Base-by-base conservation (phyloP, 805 yeast species). In the Yueomyces sinensis region DNA sequence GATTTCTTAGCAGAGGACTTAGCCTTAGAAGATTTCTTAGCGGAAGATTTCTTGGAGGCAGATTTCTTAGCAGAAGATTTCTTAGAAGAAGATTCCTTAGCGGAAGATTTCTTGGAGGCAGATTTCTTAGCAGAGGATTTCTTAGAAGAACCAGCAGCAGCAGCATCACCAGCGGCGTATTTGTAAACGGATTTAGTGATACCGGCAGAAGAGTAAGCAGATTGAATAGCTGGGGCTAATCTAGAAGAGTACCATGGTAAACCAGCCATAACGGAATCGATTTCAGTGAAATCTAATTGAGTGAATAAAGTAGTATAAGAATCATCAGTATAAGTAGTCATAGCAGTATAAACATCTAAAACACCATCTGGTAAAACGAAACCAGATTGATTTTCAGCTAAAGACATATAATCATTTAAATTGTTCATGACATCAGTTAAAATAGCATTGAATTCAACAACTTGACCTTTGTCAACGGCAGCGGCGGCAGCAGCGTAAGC, bases 171-270 rank as follows among this genome's bases (percentile, higher is more conserved):
- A 20, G 39, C 34, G 11, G 22, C 38, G 15, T 25, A 25, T 6
- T 25, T 25, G 28, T 25, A 25, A n/a, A 25, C 15, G 14, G 28
- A 25, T 7, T 25, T 30, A 34, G 43, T 32, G 35, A 39, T 32
- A 36, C 40, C 32, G 32, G 40, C 39, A 29, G 41, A 37, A 29
- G 35, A 27, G 29, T 43, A 27, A 36, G 42, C 46, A 31, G 46
- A 36, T 7, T 41, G 32, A 22, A 47, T 38, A 20, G 34, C 43
- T 28, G 53, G 43, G 15, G 37, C 39, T 29, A 54, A 34, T 43
- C 58, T 52, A 20, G 50, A 36, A 17, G 52, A 40, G 42, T 52
- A 59, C 62, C 62, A 59, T 45, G 63, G 61, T 29, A 59, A 39
- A 20, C 48, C 54, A 13, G 56, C 43, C 35, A 58, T 48, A 35